A percentile compares a stretch with the other conserved stretches of the same genome.
phyloP scores from a whole-genome alignment of 257 asterid species.

The Sherardia arvensis region DNA sequence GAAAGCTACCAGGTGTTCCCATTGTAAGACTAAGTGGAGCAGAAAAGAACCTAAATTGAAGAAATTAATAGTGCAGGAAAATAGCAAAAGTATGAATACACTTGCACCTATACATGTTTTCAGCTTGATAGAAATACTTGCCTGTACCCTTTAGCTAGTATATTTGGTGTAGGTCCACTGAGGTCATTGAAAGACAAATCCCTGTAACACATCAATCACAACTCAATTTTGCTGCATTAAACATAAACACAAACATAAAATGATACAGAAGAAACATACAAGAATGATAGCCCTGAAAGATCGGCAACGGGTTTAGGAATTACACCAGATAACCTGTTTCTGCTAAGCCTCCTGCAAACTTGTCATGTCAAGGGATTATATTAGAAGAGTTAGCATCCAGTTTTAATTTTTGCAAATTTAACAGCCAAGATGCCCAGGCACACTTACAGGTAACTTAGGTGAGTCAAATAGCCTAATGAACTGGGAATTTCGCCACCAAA shows the following conservation, averaged over 20 bases:
- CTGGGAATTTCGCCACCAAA: constrained; percentile 71
- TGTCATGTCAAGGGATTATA: constrained; percentile 13
- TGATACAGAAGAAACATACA: constrained; percentile 52
- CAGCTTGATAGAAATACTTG: constrained; percentile 13
- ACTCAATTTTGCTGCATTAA: constrained; percentile 2
- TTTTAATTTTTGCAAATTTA: constrained; percentile 10
- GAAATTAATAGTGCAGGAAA: background rate
- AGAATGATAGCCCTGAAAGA: constrained; percentile 81
- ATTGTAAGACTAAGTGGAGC: background rate
- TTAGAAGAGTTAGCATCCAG: constrained; percentile 6
- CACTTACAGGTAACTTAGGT: constrained; percentile 70
- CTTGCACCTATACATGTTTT: background rate
- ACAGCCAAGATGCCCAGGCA: constrained; percentile 1
- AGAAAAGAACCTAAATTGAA: background rate
- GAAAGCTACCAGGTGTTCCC: background rate
- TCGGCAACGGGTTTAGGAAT: constrained; percentile 62
- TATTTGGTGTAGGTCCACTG: constrained; percentile 73
- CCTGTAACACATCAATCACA: constrained; percentile 37
- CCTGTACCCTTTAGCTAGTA: constrained; percentile 89
- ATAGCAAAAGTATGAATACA: background rate
- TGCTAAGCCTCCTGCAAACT: constrained; percentile 69
- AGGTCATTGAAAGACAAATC: constrained; percentile 81
- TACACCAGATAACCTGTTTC: constrained; percentile 69
- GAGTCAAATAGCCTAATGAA: constrained; percentile 51
- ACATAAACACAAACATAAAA: constrained; percentile 3